Percentiles rank a stretch among this genome's conserved stretches.
phyloP scores from a whole-genome alignment of 768 basidiomycete genomes.

The Trametes elegans region DNA sequence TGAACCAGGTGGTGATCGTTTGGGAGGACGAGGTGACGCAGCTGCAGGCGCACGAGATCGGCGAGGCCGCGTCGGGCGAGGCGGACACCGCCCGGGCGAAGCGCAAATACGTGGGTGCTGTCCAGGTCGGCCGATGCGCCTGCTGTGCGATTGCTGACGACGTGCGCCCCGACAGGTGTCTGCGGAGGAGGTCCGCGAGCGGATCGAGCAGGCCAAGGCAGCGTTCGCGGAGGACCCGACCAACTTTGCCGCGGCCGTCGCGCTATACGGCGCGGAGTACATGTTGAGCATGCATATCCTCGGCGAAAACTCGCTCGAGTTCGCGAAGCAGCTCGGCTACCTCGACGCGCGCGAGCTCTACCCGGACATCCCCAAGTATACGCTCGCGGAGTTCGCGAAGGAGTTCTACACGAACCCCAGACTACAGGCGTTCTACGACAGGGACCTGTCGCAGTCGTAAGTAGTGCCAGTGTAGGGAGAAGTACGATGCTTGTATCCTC shows the following conservation, averaged over 20 bases:
- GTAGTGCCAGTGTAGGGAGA: not conserved
- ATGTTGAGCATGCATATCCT: conserved; percentile 24
- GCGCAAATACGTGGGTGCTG: conserved; percentile 10
- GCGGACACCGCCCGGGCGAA: conserved; percentile 11
- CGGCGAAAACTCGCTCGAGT: conserved; percentile 31
- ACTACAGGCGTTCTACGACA: not conserved
- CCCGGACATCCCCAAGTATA: conserved; percentile 22
- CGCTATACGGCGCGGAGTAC: not conserved
- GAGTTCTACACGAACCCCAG: conserved; percentile 21
- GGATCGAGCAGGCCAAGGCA: not conserved
- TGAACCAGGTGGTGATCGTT: conserved; percentile 30
- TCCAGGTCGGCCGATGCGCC: too few species aligned
- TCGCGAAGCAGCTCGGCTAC: conserved; percentile 25
- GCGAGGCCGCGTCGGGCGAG: conserved; percentile 25
- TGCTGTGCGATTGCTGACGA: too few species aligned
- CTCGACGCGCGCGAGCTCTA: conserved; percentile 33
- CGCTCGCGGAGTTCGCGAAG: conserved; percentile 27
- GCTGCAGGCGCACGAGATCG: conserved; percentile 23
- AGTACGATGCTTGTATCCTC: too few species aligned
- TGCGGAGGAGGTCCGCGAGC: not conserved
- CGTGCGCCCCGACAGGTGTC: not conserved
- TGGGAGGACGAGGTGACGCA: conserved; percentile 29
- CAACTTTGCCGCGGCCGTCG: not conserved
- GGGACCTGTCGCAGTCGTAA: too few species aligned
- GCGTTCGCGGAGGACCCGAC: not conserved